Base-by-base conservation (phyloP, 306 rosid genomes). In the Vicia sativa region DNA sequence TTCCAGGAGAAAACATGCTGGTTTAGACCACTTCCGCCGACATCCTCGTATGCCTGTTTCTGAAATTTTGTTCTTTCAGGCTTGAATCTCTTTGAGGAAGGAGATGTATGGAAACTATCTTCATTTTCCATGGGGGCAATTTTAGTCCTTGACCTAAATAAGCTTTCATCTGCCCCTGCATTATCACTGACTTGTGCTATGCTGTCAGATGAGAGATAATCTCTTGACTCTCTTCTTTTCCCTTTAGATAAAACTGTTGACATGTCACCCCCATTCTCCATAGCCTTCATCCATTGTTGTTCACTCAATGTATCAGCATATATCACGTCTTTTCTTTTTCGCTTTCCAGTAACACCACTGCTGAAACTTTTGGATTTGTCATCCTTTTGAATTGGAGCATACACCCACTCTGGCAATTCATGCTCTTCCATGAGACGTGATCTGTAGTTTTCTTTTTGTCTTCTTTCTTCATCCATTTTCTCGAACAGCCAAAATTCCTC, bases 321-420 rank as follows among this genome's bases (percentile, higher is more conserved):
- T 73, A 82, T 73, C 75, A 95, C 97, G 50, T 91, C 97, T 78
- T 91, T 95, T 62, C 99, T 87, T 72, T 72, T 83, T 61, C 99
- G 85, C 80, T 95, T 95, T 73, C 97, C 99, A 0, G 80, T 74
- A 55, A 88, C 26, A 23, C 56, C 68, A 45, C 69, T 38, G 54
- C 78, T 78, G 65, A 74, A 78, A 69, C 65, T 78, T 77, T 85
- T 87, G 53, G 25, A 53, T 62, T 83, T 81, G 3, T 77, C 86
- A 60, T 88, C 89, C 73, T 85, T 76, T 13, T 79, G 84, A 3
- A 81, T 82, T 3, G 85, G 81, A 37, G 97, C 72, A 73, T 95
- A 95, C 37, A 89, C 99, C 99, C 97, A 90, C 61, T 95, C 99
- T 13, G 99, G 97, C 56, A 90, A 91, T 83, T 95, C 99, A 6